A percentile compares a stretch with the other conserved stretches of the same genome.
Evolutionary conservation across 2,329 filamentous ascomycete genomes (phyloP).

Genomic region (Epichloe hybrida): DNA sequence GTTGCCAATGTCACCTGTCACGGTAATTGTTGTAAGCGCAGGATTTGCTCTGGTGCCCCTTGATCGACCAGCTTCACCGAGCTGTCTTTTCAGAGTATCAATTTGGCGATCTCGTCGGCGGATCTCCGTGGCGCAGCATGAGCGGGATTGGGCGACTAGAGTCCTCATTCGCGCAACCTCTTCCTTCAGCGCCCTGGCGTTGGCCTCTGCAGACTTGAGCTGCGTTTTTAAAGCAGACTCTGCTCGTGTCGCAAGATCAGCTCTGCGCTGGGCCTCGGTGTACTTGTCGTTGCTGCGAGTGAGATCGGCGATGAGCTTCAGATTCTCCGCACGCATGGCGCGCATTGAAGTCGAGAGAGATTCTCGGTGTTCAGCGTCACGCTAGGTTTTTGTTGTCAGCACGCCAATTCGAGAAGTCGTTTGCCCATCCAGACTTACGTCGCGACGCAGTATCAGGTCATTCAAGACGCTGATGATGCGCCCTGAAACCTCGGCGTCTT

Average conservation of each 20-base stretch:
- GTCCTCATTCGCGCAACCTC: constrained; percentile 69
- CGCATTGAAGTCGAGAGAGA: constrained; percentile 67
- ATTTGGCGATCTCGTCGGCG: constrained; percentile 83
- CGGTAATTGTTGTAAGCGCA: constrained; percentile 41
- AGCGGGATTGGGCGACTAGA: constrained; percentile 68
- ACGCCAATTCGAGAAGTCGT: not conserved
- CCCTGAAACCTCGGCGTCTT: constrained; percentile 53
- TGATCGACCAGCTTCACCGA: constrained; percentile 55
- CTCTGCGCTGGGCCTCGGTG: constrained; percentile 39
- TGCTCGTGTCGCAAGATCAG: constrained; percentile 51
- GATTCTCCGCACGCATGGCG: constrained; percentile 58
- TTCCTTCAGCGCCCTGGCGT: constrained; percentile 65
- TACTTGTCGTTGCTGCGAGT: constrained; percentile 41
- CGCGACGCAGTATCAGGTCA: constrained; percentile 78
- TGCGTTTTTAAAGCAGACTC: constrained; percentile 57
- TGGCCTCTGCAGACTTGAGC: constrained; percentile 59
- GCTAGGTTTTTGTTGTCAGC: constrained; percentile 33
- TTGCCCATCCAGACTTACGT: constrained; percentile 41
- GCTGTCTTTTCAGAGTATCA: constrained; percentile 74
- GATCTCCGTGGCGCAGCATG: constrained; percentile 80
- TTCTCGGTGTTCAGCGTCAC: constrained; percentile 81
- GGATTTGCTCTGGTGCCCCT: constrained; percentile 42
- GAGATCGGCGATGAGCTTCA: constrained; percentile 59
- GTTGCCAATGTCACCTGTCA: constrained; percentile 40
- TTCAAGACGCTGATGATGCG: constrained; percentile 87